Evolutionary conservation across 192 early-diverging fungal species (phyloP).

Genomic region (Coemansia javaensis): DNA sequence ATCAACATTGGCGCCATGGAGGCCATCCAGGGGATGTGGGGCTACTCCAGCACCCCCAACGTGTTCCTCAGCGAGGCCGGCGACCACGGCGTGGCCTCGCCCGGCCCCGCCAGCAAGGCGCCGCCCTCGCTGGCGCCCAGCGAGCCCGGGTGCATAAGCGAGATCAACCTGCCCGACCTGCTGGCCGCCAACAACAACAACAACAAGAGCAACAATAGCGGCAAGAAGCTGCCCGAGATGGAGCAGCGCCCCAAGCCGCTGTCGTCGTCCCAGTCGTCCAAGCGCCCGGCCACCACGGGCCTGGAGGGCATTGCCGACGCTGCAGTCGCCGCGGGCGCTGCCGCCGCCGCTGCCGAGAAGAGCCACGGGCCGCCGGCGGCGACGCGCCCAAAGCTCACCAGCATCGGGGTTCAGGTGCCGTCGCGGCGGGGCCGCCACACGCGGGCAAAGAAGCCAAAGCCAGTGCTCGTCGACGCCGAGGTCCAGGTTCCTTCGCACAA

Average conservation of each 20-base stretch:
- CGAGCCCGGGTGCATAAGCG: too few species aligned
- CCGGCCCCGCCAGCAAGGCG: slow-evolving; percentile 9
- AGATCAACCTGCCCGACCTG: too few species aligned
- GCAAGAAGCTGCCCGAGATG: slow-evolving; percentile 22
- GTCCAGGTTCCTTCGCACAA: too few species aligned
- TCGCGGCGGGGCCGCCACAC: too few species aligned
- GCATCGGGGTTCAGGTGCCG: too few species aligned
- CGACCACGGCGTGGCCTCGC: background rate
- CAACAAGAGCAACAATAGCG: too few species aligned
- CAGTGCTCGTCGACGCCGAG: too few species aligned
- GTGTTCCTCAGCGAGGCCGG: slow-evolving; percentile 17
- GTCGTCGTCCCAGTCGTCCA: background rate
- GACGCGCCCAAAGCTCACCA: too few species aligned
- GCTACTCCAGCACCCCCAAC: slow-evolving; percentile 32
- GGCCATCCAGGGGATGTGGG: slow-evolving; percentile 38
- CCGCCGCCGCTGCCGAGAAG: slow-evolving; percentile 7
- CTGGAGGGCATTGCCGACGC: slow-evolving; percentile 34
- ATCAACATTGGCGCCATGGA: slow-evolving; percentile 39
- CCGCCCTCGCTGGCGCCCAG: too few species aligned
- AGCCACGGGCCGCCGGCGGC: slow-evolving; percentile 3
- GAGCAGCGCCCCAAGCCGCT: slow-evolving; percentile 3
- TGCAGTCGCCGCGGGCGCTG: slow-evolving; percentile 22
- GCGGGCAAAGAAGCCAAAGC: too few species aligned
- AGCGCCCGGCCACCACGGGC: slow-evolving; percentile 4
- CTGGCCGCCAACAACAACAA: too few species aligned